Conservation (phyloP, 768 basidiomycete species). For the Phallus indusiatus region DNA sequence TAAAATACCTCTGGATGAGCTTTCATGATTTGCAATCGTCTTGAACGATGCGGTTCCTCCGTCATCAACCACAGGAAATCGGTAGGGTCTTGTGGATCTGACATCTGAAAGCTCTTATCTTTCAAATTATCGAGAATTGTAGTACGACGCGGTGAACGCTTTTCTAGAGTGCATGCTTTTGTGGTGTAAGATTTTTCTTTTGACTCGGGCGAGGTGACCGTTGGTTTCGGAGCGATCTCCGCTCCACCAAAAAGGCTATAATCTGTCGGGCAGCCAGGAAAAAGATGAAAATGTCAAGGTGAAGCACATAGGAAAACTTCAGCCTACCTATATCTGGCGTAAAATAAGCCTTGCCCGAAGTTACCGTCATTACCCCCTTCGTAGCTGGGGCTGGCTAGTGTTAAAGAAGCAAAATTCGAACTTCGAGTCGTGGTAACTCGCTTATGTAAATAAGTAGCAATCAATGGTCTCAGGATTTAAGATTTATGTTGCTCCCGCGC, state of each 20-base stretch:
- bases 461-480: too few relatives aligned
- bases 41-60: constrained; percentile 90
- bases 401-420: too few relatives aligned
- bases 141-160: constrained; percentile 38
- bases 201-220: background rate
- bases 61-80: constrained; percentile 98
- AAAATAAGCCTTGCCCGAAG: too few relatives aligned
- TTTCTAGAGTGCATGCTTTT: constrained; percentile 11
- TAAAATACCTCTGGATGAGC: constrained; percentile 86
- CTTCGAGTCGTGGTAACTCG: too few relatives aligned
- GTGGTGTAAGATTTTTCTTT: constrained; percentile 20
- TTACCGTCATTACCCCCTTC: too few relatives aligned
- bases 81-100: constrained; percentile 60
- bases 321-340: too few relatives aligned
- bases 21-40: constrained; percentile 85
- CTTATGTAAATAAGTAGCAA: too few relatives aligned
- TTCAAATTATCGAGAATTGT: constrained; percentile 31
- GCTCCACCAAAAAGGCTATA: constrained; percentile 80
- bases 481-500: too few relatives aligned
- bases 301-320: too few relatives aligned
- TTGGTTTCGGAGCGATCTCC: constrained; percentile 57
- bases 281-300: too few relatives aligned
- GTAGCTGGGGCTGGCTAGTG: too few relatives aligned
- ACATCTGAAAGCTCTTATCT: constrained; percentile 30
- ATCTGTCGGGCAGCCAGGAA: constrained; percentile 31